A percentile compares a stretch with the other conserved stretches of the same genome.
phyloP scores from a whole-genome alignment of 2,329 filamentous ascomycete genomes.

The Emericellopsis cladophorae region DNA sequence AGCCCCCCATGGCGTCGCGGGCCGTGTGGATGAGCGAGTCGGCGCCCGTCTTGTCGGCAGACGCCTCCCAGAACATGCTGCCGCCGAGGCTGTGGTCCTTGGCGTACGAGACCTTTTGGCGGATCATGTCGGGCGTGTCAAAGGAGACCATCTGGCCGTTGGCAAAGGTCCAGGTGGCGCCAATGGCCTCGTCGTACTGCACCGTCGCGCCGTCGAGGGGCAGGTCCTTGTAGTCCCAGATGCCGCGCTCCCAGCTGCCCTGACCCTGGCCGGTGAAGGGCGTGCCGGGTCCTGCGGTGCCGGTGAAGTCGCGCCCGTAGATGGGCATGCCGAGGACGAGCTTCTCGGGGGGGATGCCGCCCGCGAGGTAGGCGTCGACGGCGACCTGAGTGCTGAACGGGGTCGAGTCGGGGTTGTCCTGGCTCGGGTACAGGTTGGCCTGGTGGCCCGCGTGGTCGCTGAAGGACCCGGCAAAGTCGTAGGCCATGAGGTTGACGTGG shows the following conservation, averaged over 20 bases:
- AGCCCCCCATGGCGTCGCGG: conserved; percentile 27
- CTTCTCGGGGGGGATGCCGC: conserved; percentile 49
- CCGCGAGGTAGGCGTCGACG: conserved; percentile 48
- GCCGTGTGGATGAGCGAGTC: conserved; percentile 46
- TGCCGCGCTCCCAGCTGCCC: conserved; percentile 34
- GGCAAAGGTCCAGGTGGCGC: conserved; percentile 58
- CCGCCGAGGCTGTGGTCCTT: conserved; percentile 50
- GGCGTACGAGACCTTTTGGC: conserved; percentile 53
- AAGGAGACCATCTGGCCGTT: conserved; percentile 57
- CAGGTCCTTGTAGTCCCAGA: conserved; percentile 64
- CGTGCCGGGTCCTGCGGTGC: conserved; percentile 9
- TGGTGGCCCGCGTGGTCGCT: conserved; percentile 49
- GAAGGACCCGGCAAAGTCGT: conserved; percentile 64
- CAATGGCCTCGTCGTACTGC: conserved; percentile 41
- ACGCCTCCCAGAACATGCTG: conserved; percentile 77
- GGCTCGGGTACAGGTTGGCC: conserved; percentile 53
- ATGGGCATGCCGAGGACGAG: conserved; percentile 68
- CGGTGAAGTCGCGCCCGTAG: conserved; percentile 60
- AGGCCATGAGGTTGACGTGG: conserved; percentile 55
- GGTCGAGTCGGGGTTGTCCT: conserved; percentile 40
- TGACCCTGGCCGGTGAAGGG: conserved; percentile 2
- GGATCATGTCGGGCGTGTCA: conserved; percentile 46
- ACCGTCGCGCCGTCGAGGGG: conserved; percentile 47
- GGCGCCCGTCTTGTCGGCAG: conserved; percentile 42
- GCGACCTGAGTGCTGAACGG: conserved; percentile 56